Evolutionary conservation across 257 asterid genomes (phyloP).

Genomic region (Nicotiana tabacum): DNA sequence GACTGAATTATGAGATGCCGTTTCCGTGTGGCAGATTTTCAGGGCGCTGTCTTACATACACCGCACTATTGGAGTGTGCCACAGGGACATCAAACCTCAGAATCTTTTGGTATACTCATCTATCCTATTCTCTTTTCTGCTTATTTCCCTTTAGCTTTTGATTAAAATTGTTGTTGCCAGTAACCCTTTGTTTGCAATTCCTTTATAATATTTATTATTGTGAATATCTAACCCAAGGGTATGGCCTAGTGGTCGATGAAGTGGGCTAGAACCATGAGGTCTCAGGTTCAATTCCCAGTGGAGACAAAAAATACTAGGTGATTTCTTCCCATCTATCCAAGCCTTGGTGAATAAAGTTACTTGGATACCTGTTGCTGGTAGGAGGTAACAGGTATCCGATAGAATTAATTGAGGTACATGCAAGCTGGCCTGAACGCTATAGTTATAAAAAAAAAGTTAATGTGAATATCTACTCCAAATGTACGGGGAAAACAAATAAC

Average conservation of each 20-base stretch:
- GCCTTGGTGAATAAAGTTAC: too few relatives aligned
- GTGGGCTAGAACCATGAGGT: too few relatives aligned
- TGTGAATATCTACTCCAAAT: background rate
- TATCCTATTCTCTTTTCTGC: background rate
- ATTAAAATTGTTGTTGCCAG: background rate
- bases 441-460: background rate
- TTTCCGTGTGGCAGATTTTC: conserved; percentile 61
- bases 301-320: too few relatives aligned
- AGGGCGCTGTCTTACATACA: conserved; percentile 92
- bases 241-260: too few relatives aligned
- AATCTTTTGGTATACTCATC: conserved; percentile 66
- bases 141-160: background rate
- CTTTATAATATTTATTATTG: background rate
- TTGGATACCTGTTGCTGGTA: too few relatives aligned
- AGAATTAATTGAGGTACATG: too few relatives aligned
- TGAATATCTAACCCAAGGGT: too few relatives aligned
- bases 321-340: too few relatives aligned
- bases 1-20: conserved; percentile 6
- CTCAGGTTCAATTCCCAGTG: too few relatives aligned
- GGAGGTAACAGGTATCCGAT: too few relatives aligned
- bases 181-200: background rate
- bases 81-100: conserved; percentile 98
- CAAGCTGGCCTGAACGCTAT: too few relatives aligned
- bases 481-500: background rate
- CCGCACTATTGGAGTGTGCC: conserved; percentile 83